Percentiles rank a stretch among this genome's conserved stretches.
Evolutionary conservation across 108 stramenopile species (phyloP).

Genomic region (Hondaea fermentalgiana): DNA sequence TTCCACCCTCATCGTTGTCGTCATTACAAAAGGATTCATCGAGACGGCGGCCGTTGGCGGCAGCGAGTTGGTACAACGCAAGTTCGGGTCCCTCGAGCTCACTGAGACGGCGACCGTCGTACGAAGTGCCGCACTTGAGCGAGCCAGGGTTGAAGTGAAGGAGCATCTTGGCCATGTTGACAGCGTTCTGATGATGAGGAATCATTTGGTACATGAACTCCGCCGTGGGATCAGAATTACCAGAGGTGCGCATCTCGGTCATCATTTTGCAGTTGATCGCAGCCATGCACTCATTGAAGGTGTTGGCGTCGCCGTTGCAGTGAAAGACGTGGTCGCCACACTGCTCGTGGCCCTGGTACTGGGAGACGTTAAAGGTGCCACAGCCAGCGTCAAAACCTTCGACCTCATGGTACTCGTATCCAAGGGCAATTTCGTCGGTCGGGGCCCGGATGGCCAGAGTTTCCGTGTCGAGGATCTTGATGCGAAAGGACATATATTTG

Average conservation of each 20-base stretch:
- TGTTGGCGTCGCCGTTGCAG: conserved; percentile 28
- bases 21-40: conserved; percentile 43
- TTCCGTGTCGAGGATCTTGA: conserved; percentile 58
- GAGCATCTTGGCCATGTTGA: conserved; percentile 77
- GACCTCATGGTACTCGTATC: conserved; percentile 43
- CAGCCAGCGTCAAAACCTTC: conserved; percentile 51
- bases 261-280: conserved; percentile 46
- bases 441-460: conserved; percentile 28
- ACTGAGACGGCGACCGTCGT: not conserved
- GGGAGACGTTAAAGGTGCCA: conserved; percentile 45
- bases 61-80: not conserved
- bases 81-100: not conserved
- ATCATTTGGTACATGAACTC: conserved; percentile 73
- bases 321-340: conserved; percentile 34
- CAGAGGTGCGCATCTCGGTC: conserved; percentile 32
- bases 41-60: not conserved
- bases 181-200: conserved; percentile 78
- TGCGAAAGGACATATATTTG: conserved; percentile 58
- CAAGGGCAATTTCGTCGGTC: conserved; percentile 36
- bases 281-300: conserved; percentile 38
- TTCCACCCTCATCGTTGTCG: conserved; percentile 38
- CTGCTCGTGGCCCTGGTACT: conserved; percentile 32
- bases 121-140: not conserved
- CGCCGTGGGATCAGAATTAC: conserved; percentile 17
- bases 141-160: conserved; percentile 28